These are phyloP conservation scores for Terana coerulea DNA, from an alignment of 768 basidiomycete genomes.

Conservation along the genomic window DNA sequence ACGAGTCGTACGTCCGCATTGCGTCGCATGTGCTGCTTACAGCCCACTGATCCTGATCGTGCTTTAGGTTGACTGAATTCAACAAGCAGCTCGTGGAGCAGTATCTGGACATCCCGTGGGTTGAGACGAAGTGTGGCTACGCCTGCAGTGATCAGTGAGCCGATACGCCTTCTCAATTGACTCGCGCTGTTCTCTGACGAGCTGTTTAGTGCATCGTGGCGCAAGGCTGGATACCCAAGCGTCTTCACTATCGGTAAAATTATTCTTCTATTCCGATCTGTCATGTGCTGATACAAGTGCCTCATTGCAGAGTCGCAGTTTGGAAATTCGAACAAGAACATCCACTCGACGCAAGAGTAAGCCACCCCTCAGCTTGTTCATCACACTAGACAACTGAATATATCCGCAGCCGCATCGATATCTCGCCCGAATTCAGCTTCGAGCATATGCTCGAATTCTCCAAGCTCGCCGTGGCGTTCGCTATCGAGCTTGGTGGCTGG, in stretches of 20 bases:
- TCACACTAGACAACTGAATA: constrained; percentile 14
- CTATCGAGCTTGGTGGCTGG: constrained; percentile 49
- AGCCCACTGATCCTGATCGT: not conserved
- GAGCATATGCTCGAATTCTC: constrained; percentile 76
- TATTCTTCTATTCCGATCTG: not conserved
- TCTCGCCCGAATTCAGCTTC: constrained; percentile 88
- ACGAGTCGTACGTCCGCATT: constrained; percentile 31
- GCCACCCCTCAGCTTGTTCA: constrained; percentile 28
- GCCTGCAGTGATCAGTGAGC: constrained; percentile 90
- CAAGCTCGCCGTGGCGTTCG: constrained; percentile 50
- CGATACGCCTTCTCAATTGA: constrained; percentile 20
- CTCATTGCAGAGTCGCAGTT: constrained; percentile 55
- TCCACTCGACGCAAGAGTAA: constrained; percentile 80
- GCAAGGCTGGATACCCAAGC: constrained; percentile 80
- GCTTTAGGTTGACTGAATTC: constrained; percentile 67
- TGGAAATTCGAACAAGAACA: constrained; percentile 76
- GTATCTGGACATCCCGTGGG: constrained; percentile 84
- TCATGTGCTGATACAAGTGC: not conserved
- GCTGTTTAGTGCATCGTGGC: constrained; percentile 69
- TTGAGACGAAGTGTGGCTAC: constrained; percentile 88
- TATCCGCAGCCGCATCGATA: constrained; percentile 84
- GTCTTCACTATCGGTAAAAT: constrained; percentile 76
- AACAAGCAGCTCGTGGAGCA: constrained; percentile 72
- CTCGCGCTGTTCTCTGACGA: constrained; percentile 23
- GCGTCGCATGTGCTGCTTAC: constrained; percentile 16